These are phyloP conservation scores for Stereocaulon alpinum DNA, from an alignment of 495 filamentous ascomycete genomes.

Conservation along the genomic window DNA sequence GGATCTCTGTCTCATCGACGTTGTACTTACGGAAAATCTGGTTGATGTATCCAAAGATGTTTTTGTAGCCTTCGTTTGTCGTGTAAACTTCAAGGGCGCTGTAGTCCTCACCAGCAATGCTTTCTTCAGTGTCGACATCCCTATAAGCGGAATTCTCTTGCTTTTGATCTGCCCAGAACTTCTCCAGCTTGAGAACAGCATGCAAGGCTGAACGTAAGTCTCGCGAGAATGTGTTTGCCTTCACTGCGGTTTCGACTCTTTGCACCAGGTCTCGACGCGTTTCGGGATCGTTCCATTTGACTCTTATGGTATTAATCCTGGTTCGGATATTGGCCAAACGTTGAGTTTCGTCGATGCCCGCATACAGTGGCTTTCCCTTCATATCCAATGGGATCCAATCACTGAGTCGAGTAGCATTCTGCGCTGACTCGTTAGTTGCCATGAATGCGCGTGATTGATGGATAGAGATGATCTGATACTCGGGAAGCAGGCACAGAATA, in stretches of 20 bases:
- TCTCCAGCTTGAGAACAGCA: neutral
- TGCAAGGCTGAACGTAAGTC: neutral
- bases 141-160: neutral
- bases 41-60: conserved; percentile 11
- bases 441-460: neutral
- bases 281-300: neutral
- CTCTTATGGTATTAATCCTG: neutral
- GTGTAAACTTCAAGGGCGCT: conserved; percentile 10
- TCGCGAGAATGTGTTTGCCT: neutral
- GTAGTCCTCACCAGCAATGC: neutral
- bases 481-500: neutral
- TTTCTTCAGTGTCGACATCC: neutral
- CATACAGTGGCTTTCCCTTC: conserved; percentile 4
- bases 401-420: neutral
- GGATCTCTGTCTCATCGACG: conserved; percentile 6
- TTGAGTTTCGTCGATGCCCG: neutral
- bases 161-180: conserved; percentile 4
- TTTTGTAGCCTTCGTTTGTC: conserved; percentile 8
- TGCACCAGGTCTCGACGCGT: neutral
- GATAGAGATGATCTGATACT: neutral
- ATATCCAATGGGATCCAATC: conserved; percentile 6
- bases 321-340: neutral
- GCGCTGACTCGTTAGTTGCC: neutral
- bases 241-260: neutral
- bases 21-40: conserved; percentile 10